Percentiles rank a stretch among this genome's conserved stretches.
Conservation (phyloP, 2,329 filamentous ascomycete genomes). For the Colletotrichum phormii region DNA sequence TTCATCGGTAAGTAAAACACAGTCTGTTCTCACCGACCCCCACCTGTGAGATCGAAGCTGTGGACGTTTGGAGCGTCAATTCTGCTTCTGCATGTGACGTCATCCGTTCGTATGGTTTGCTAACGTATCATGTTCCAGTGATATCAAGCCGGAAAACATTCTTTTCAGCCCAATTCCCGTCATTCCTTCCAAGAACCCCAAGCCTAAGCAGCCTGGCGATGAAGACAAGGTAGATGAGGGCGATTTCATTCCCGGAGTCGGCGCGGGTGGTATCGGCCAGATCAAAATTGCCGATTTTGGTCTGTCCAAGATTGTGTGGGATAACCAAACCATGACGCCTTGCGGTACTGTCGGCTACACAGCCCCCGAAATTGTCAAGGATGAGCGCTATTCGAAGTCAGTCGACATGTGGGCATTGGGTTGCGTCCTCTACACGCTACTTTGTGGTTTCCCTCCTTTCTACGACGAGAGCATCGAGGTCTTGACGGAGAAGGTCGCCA, state of each 20-base stretch:
- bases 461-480: constrained; percentile 99
- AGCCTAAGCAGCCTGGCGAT: constrained; percentile 86
- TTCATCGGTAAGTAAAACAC: constrained; percentile 81
- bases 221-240: constrained; percentile 98
- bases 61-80: not conserved
- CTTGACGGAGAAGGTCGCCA: constrained; percentile 96
- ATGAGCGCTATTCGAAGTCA: constrained; percentile 97
- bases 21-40: not conserved
- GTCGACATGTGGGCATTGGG: constrained; percentile 99
- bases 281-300: constrained; percentile 99
- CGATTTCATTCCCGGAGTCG: constrained; percentile 85
- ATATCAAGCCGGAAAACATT: constrained; percentile 98
- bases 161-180: constrained; percentile 90
- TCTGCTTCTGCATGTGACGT: constrained; percentile 41
- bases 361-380: constrained; percentile 97
- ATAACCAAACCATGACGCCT: constrained; percentile 98
- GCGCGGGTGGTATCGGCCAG: constrained; percentile 88
- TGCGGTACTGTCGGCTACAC: constrained; percentile 99
- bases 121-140: constrained; percentile 62
- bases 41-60: not conserved
- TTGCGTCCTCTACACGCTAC: constrained; percentile 94
- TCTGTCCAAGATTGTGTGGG: constrained; percentile 97
- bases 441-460: constrained; percentile 98
- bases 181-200: constrained; percentile 81
- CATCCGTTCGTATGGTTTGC: constrained; percentile 37